Base-by-base conservation (phyloP, 345 rosid genomes). In the Hirschfeldia incana region DNA sequence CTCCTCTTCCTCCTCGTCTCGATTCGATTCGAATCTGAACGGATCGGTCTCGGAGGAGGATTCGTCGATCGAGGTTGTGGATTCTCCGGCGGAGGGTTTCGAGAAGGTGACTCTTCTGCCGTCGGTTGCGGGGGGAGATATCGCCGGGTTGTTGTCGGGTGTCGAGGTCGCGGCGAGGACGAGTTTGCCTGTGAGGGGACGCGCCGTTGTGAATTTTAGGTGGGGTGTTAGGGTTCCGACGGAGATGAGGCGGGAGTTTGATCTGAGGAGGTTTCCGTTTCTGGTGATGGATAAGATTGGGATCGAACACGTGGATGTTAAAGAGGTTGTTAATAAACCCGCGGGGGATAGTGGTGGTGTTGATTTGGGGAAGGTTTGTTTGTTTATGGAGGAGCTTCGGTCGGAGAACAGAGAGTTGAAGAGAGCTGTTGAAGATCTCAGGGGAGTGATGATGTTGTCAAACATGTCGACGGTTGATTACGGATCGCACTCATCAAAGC, bases 171-270 rank as follows among this genome's bases (percentile, higher is more conserved):
- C 91, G 15, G 98, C 98, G 37, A 88, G 81, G 84, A 92, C 98
- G 37, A 78, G 73, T 21, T 72, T 94, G 2, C 98, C 98, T 3
- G 84, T 92, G 36, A 87, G 85, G 84, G 85, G 88, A 33, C 85
- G 81, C 5, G 94, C 93, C 7, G 84, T 89, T 2, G 77, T 92
- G 76, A 91, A 83, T 75, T 90, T 89, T 87, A 85, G 97, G 67
- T 94, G 98, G 98, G 98, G 98, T 1, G 87, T 94, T 57, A 86
- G 94, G 91, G 86, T 91, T 69, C 99, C 99, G 4, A 81, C 87
- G 58, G 96, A 90, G 78, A 76, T 72, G n/a, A 86, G 81, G 53
- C 76, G 29, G 5, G 85, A 84, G 28, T 11, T 76, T 9, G 81
- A 75, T 21, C 36, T 89, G 3, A 78, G 82, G 79, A 95, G 86